Conservation (phyloP, 129 eudicot genomes). For the Kitagawia praeruptora region DNA sequence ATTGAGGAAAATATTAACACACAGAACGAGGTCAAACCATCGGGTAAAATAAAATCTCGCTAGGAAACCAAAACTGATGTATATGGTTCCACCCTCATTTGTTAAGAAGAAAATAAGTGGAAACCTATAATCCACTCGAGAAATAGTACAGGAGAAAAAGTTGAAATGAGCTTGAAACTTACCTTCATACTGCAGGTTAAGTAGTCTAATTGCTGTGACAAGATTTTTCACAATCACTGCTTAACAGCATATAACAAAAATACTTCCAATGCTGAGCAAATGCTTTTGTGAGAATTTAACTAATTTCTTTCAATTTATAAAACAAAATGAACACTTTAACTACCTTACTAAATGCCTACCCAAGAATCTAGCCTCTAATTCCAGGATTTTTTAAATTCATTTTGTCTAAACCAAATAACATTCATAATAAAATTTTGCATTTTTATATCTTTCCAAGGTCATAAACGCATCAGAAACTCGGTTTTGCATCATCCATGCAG, state of each 20-base stretch:
- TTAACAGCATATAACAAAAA: neutral
- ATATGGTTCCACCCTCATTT: neutral
- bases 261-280: neutral
- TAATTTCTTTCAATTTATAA: neutral
- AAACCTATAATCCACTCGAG: neutral
- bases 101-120: neutral
- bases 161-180: neutral
- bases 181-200: neutral
- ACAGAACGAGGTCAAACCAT: neutral
- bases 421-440: neutral
- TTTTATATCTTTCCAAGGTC: neutral
- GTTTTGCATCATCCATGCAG: conserved; percentile 50
- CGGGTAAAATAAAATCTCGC: neutral
- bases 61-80: neutral
- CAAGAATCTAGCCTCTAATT: neutral
- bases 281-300: neutral
- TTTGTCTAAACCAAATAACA: neutral
- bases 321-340: neutral
- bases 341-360: neutral
- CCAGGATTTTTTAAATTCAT: neutral
- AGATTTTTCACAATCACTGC: neutral
- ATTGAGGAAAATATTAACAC: neutral
- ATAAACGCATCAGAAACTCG: conserved; percentile 47
- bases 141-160: neutral
- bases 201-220: neutral